These are phyloP conservation scores for Xylaria bambusicola DNA, from an alignment of 495 filamentous ascomycete genomes.

Conservation along the genomic window DNA sequence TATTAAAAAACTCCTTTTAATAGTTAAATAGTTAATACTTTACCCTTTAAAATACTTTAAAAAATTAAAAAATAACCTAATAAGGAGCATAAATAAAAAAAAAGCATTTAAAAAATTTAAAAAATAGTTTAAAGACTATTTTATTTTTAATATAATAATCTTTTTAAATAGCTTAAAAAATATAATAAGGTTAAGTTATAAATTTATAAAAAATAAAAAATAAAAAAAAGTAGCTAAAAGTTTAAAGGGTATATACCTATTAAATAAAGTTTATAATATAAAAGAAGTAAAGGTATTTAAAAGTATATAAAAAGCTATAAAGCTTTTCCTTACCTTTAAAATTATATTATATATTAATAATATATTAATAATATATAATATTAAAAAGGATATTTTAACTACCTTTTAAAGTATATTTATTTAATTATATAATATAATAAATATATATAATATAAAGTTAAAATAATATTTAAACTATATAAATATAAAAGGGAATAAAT, in stretches of 20 bases:
- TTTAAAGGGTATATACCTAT: no score
- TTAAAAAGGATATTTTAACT: not conserved
- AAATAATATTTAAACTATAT: constrained; percentile 6
- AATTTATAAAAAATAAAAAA: not conserved
- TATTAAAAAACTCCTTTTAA: not conserved
- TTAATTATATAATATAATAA: not conserved
- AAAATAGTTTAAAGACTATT: not conserved
- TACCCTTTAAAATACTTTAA: not conserved
- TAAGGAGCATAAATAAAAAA: not conserved
- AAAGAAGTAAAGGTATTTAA: not conserved
- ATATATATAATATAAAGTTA: not conserved
- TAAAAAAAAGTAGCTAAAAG: no score
- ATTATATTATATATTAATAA: constrained; percentile 1
- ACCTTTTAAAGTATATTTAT: not conserved
- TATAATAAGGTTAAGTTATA: constrained; percentile 1
- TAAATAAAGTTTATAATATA: not conserved
- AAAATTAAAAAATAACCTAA: not conserved
- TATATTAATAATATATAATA: not conserved
- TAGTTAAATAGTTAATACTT: not conserved
- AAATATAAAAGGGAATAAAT: not conserved
- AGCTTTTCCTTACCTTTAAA: not conserved
- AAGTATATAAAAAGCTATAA: not conserved
- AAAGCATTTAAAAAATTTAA: not conserved
- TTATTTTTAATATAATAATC: not conserved
- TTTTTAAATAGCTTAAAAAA: constrained; percentile 4